These are phyloP conservation scores for Blastosporella zonata DNA, from an alignment of 1,284 basidiomycete species.

Conservation along the genomic window DNA sequence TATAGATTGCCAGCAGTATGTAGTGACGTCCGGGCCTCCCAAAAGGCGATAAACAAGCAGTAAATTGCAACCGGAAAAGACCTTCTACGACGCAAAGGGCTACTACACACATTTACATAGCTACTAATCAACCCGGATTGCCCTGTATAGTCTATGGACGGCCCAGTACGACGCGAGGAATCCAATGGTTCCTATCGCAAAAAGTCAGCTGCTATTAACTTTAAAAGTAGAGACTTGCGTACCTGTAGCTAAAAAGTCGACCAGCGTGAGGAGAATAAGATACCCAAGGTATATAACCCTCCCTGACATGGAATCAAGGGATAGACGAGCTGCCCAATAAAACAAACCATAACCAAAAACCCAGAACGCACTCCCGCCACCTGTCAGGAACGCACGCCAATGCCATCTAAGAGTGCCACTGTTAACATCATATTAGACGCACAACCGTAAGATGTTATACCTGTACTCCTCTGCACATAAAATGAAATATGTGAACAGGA, in stretches of 20 bases:
- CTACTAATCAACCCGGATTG: slow-evolving; percentile 68
- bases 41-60: no score
- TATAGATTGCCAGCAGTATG: no score
- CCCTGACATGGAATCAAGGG: slow-evolving; percentile 81
- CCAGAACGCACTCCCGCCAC: slow-evolving; percentile 94
- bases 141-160: slow-evolving; percentile 75
- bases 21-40: no score
- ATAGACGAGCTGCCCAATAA: slow-evolving; percentile 87
- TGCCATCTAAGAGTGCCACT: slow-evolving; percentile 69
- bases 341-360: slow-evolving; percentile 81
- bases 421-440: background rate
- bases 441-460: slow-evolving; percentile 31
- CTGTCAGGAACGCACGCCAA: slow-evolving; percentile 94
- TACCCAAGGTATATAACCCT: slow-evolving; percentile 91
- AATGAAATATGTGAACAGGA: slow-evolving; percentile 90
- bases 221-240: slow-evolving; percentile 13
- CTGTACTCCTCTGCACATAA: slow-evolving; percentile 96
- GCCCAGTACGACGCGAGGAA: slow-evolving; percentile 89
- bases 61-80: no score
- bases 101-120: background rate
- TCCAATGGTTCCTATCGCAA: slow-evolving; percentile 68
- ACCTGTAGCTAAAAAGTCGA: slow-evolving; percentile 91
- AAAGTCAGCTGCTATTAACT: slow-evolving; percentile 5
- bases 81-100: no score
- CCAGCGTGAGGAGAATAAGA: slow-evolving; percentile 76